Evolutionary conservation across 2,329 filamentous ascomycete genomes (phyloP), one percentile per base, ranked within the genome.

Genomic region (Aulographum hederae): DNA sequence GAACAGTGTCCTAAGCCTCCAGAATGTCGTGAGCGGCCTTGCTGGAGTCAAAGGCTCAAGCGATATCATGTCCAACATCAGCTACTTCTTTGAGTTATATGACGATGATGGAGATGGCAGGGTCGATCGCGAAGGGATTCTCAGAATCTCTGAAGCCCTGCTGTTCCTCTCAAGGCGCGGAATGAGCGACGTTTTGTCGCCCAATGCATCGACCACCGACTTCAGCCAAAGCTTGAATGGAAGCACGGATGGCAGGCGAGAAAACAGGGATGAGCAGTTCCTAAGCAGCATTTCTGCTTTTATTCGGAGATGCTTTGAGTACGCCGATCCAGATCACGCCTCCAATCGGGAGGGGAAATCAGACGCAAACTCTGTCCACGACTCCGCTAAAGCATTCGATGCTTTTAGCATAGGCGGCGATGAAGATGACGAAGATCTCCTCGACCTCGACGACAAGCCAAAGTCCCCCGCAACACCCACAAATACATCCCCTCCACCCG

Each of bases 31-130:
- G 4, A 78, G 77, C 13, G 89, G 89, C 1, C 62, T 98, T 28
- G 85, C 86, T 2, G 73, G 79, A 11, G 81, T 98, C 46, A 95
- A 93, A 52, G 86, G 89, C 6, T 84, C 78, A 34, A 75, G 77
- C 29, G 89, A 98, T 52, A 94, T 98, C 41, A 94, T 98, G 86
- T 81, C 81, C 18, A 89, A 80, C 36, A 95, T 98, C 46, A 89
- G 75, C 37, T 95, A 95, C 55, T 95, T 98, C 53, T 98, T 98
- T 44, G 81, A 94, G 46, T 69, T 98, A 1, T 94, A 95, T 51
- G 89, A 98, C 48, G 86, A 98, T 41, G 78, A 86, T 44, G 69
- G 73, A 1, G 84, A 93, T 48, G 89, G 89, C 17, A 82, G 72
- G 43, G 85, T 98, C 4, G 89, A 95, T 46, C 73, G 89, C 8